phyloP scores from a whole-genome alignment of 2,329 filamentous ascomycete species.

The Cryphonectria japonica region DNA sequence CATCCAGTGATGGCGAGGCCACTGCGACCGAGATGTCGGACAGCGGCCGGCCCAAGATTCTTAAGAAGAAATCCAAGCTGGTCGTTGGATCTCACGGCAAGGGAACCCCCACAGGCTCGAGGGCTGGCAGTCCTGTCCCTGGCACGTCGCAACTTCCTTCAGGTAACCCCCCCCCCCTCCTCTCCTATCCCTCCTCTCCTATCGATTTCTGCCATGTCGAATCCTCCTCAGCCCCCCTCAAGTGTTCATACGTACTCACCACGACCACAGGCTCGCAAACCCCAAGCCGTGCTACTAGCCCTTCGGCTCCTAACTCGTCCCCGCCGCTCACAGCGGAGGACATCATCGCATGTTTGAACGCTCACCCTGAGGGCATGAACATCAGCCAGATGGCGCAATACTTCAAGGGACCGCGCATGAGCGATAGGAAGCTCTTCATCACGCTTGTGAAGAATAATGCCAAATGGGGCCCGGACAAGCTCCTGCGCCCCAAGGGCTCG shows the following conservation, averaged over 20 bases:
- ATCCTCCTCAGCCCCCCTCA: neutral
- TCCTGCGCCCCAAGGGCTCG: constrained; percentile 42
- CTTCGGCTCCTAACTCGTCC: constrained; percentile 20
- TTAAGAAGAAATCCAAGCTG: constrained; percentile 55
- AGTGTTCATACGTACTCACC: constrained; percentile 11
- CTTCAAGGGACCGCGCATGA: constrained; percentile 55
- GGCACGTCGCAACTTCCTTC: constrained; percentile 32
- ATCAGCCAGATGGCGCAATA: constrained; percentile 57
- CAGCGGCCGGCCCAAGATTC: constrained; percentile 56
- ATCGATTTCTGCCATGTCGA: neutral
- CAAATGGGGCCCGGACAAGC: constrained; percentile 58
- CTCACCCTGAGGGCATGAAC: constrained; percentile 54
- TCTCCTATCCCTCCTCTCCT: neutral
- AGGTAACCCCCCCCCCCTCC: constrained; percentile 39
- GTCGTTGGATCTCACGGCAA: constrained; percentile 44
- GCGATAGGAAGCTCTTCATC: constrained; percentile 60
- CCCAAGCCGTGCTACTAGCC: constrained; percentile 18
- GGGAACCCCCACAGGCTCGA: constrained; percentile 61
- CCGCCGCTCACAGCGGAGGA: constrained; percentile 53
- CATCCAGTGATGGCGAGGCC: constrained; percentile 73
- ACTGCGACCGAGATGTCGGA: constrained; percentile 72
- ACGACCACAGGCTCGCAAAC: constrained; percentile 25
- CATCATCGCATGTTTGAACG: constrained; percentile 57
- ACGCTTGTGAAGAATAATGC: constrained; percentile 60
- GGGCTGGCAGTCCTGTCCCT: constrained; percentile 63